Base-by-base conservation (phyloP, 768 basidiomycete species). In the Boletus eberwhitei region DNA sequence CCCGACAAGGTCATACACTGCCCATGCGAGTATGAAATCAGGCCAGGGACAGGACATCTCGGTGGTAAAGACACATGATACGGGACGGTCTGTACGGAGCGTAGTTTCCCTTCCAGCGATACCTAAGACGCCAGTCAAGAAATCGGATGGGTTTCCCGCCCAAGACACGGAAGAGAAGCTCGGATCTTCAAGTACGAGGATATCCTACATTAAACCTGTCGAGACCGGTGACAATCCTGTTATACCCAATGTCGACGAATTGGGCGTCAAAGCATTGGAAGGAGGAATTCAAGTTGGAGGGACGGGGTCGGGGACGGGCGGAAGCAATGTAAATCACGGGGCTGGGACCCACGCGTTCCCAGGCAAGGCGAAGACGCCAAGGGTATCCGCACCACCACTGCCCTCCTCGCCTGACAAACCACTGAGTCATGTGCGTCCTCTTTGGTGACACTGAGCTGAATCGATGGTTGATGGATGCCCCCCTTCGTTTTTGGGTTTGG, bases 401-500 rank as follows among this genome's bases (percentile, higher is more conserved):
- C 77, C 79, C 55, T 65, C 74, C 39, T 75, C 82, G 50, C 71
- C 80, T 58, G 79, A 82, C 59, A 85, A 83, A 69, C 85, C 88
- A 62, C 73, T 90, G 77, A 85, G 81, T 73, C 89, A 92, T 84
- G 89, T 92, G 83, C 87, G 89, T 90, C 80, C 81, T 78, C 82
- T 84, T 78, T 77, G 86, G 84, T 83, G 76, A 75, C 72, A 82
- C 67, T 70, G 66, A 70, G 71, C 60, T 65, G 68, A 74, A 77
- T 71, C 53, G 68, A 71, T 79, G 75, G 78, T 84, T 74, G 70
- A 73, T 65, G 64, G 63, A 56, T 62, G 31, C 53, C 40, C 35
- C 32, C 59, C 54, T 58, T 44, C 47, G 37, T 54, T 58, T 26
- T 52, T 54, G 52, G 42, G 21, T 43, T 53, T 48, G 48, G 26